Base-by-base conservation (phyloP, 495 filamentous ascomycete genomes). In the Geoglossum glabrum region DNA sequence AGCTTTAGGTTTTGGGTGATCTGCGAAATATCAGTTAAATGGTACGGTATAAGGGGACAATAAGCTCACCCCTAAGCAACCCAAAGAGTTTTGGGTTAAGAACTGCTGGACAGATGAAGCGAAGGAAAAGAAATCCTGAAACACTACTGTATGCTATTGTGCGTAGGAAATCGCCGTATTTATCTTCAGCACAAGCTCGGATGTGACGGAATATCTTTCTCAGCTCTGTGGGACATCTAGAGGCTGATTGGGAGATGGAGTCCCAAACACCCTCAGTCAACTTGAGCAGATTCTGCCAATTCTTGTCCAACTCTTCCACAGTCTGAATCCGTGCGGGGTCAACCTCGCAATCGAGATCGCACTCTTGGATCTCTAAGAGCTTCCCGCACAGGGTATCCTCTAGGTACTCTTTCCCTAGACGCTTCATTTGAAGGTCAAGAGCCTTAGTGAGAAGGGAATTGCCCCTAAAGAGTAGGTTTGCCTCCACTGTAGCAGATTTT, bases 81-180 rank as follows among this genome's bases (percentile, higher is more conserved):
- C 89, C 89, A 69, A 99, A 99, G 26, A 99, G 75, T 68, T 95
- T 96, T 4, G 92, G 92, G 64, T 96, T 96, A 8, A 99, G 73
- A 47, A 99, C 88, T 25, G 92, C 92, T 2, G 92, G 93, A 60
- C 88, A 95, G 65, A 99, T 89, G 73, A 97, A 97, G 25, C 92
- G 80, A 58, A 99, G 73, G 65, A 99, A 99, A 25, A 99, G 70
- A 65, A 99, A 99, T 1, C 92, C 92, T 59, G 89, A 95, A 31
- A 99, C 90, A 65, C 87, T 93, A 59, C 88, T 95, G 67, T 97
- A 99, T 26, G 82, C 81, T 34, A 96, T 89, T n/a, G 84, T 90
- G 19, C 87, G 80, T 38, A 95, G 72, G 64, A 92, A 92, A 64
- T 94, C 89, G n/a, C 92, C 92, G 70, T 96, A 99, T 27, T 90